Conservation (phyloP, 1,284 basidiomycete genomes). For the Laetiporus sulphureus region DNA sequence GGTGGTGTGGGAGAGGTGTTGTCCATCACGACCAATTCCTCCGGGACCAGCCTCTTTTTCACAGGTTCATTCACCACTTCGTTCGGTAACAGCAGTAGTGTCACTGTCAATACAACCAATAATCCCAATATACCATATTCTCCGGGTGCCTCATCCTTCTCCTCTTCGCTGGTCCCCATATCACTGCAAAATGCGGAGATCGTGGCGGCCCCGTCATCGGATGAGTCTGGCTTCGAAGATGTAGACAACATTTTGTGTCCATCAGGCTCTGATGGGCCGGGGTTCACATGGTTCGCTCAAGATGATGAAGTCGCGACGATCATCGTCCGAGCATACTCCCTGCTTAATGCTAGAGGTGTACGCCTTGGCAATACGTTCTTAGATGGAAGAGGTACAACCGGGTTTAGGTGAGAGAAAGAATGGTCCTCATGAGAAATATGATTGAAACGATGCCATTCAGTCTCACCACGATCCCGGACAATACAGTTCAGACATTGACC, state of each 20-base stretch:
- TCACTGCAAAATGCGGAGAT: conserved; percentile 66
- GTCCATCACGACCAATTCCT: conserved; percentile 72
- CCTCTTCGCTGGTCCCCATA: conserved; percentile 86
- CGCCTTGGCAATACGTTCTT: conserved; percentile 90
- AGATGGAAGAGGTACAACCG: conserved; percentile 72
- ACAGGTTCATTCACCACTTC: conserved; percentile 81
- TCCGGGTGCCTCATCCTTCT: conserved; percentile 76
- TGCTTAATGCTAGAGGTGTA: conserved; percentile 70
- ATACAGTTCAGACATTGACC: conserved; percentile 68
- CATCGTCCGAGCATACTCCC: conserved; percentile 70
- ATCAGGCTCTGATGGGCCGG: conserved; percentile 67
- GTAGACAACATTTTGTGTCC: conserved; percentile 83
- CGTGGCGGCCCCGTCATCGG: conserved; percentile 66
- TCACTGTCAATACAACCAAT: conserved; percentile 51
- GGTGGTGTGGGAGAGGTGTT: conserved; percentile 66
- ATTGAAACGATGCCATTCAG: conserved; percentile 34
- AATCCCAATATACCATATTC: conserved; percentile 76
- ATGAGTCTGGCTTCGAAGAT: conserved; percentile 57
- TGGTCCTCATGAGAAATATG: neutral
- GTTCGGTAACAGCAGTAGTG: conserved; percentile 56
- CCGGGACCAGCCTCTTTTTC: conserved; percentile 76
- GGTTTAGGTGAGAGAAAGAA: conserved; percentile 67
- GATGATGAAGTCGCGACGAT: conserved; percentile 68
- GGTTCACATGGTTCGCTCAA: conserved; percentile 80
- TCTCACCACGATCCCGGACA: conserved; percentile 84